Base-by-base conservation (phyloP, 805 yeast species). In the Candida chauliodis region DNA sequence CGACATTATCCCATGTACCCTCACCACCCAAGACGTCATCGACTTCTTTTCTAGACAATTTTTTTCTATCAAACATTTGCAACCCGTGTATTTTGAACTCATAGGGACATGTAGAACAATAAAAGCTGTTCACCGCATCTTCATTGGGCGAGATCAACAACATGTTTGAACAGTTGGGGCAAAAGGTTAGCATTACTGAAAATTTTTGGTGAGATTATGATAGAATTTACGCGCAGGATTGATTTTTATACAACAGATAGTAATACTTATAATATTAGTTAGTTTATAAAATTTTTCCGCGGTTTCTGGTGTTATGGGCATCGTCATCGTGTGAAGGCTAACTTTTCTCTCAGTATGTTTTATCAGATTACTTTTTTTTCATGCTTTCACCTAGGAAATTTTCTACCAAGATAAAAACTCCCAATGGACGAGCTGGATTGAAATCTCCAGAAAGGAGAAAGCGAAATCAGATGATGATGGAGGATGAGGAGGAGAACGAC, bases 1-100 rank as follows among this genome's bases (percentile, higher is more conserved):
- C 99, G 19, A 93, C 99, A 55, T 93, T 91, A 59, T 91, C 98
- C 99, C 99, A 93, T 1, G 97, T 95, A 21, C 96, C 97, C 45
- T 81, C 93, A 24, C 95, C 96, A 41, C 99, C 99, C 13, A 93
- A 72, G 9, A 93, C 96, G 65, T 91, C 99, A 60, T 93, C 99
- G 2, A 93, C 91, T 48, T 88, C 84, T 55, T 93, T 93, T 57
- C 96, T 71, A 22, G 85, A 83, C 51, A 93, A 72, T 44, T 76
- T 75, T 55, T 85, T 88, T 40, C 97, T 73, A 55, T 90, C 97
- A 58, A 71, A 93, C 62, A 93, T 78, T 52, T 83, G 89, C 29
- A 86, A 71, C 2, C 91, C 95, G 19, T 73, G 74, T 35, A 93
- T 88, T 27, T 90, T 89, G 58, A 91, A 93, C 55, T 88, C 91